These are phyloP conservation scores for Aspergillus thermomutatus DNA, from an alignment of 2,329 filamentous ascomycete species.

Conservation along the genomic window DNA sequence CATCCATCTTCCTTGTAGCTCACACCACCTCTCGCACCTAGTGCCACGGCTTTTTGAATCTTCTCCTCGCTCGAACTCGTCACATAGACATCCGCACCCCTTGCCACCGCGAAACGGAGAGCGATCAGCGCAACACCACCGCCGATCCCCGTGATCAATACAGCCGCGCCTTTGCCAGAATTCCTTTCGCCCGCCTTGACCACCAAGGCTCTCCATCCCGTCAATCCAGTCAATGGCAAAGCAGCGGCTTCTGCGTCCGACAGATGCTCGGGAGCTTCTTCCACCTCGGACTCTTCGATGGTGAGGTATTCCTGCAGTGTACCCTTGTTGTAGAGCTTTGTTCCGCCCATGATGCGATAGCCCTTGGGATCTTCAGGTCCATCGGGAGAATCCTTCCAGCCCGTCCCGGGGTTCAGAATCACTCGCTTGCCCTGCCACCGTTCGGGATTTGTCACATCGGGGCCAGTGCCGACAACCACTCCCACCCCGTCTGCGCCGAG, in stretches of 20 bases:
- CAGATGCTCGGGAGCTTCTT: conserved; percentile 71
- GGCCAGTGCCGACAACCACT: conserved; percentile 63
- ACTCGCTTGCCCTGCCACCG: conserved; percentile 65
- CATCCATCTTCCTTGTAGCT: conserved; percentile 74
- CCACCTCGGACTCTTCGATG: conserved; percentile 69
- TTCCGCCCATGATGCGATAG: conserved; percentile 50
- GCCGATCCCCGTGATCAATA: conserved; percentile 87
- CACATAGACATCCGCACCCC: conserved; percentile 76
- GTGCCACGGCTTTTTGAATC: conserved; percentile 63
- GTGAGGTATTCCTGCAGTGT: conserved; percentile 71
- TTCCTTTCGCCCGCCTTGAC: conserved; percentile 66
- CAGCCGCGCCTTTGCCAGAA: conserved; percentile 59
- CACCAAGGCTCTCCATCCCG: conserved; percentile 81
- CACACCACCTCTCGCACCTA: conserved; percentile 81
- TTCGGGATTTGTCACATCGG: conserved; percentile 48
- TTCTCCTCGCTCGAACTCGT: conserved; percentile 73
- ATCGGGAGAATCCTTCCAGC: conserved; percentile 68
- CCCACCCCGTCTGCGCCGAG: conserved; percentile 82
- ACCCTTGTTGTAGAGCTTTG: conserved; percentile 62
- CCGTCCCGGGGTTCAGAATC: conserved; percentile 71
- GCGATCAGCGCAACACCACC: conserved; percentile 85
- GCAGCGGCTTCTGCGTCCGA: conserved; percentile 73
- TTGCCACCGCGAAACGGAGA: conserved; percentile 72
- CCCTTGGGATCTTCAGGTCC: conserved; percentile 65
- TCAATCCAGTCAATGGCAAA: conserved; percentile 79